phyloP scores from a whole-genome alignment of 2,329 filamentous ascomycete species.

The Penicillium expansum region DNA sequence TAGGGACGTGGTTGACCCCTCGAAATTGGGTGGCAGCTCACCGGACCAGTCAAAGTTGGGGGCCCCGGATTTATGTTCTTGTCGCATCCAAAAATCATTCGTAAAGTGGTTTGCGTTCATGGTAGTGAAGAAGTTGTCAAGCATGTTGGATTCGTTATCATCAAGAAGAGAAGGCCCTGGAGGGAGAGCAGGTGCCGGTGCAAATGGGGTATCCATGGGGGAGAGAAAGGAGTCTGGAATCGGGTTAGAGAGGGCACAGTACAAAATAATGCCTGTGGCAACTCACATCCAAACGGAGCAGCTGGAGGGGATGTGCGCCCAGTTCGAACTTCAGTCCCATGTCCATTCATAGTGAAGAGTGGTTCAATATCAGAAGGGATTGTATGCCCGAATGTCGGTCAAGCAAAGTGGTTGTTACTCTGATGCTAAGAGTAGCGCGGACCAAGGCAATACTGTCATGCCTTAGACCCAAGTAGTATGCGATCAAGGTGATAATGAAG shows the following conservation, averaged over 20 bases:
- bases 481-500: neutral
- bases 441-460: conserved; percentile 28
- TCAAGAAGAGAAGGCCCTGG: conserved; percentile 65
- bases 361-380: neutral
- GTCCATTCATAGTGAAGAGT: conserved; percentile 33
- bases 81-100: conserved; percentile 40
- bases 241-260: neutral
- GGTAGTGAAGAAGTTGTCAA: conserved; percentile 50
- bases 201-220: conserved; percentile 37
- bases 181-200: conserved; percentile 60
- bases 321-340: conserved; percentile 29
- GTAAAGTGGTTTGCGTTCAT: conserved; percentile 41
- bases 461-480: conserved; percentile 19
- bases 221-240: conserved; percentile 35
- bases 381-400: conserved; percentile 4
- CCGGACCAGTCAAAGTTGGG: conserved; percentile 39
- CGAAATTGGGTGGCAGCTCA: conserved; percentile 62
- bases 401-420: conserved; percentile 22
- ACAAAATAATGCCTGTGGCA: neutral
- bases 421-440: conserved; percentile 23
- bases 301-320: conserved; percentile 53
- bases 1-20: conserved; percentile 64
- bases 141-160: conserved; percentile 55
- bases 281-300: conserved; percentile 68
- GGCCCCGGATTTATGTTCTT: conserved; percentile 30